Percentiles rank a stretch among this genome's conserved stretches.
Evolutionary conservation across 306 rosid genomes (phyloP).

Genomic region (Arachis stenosperma): DNA sequence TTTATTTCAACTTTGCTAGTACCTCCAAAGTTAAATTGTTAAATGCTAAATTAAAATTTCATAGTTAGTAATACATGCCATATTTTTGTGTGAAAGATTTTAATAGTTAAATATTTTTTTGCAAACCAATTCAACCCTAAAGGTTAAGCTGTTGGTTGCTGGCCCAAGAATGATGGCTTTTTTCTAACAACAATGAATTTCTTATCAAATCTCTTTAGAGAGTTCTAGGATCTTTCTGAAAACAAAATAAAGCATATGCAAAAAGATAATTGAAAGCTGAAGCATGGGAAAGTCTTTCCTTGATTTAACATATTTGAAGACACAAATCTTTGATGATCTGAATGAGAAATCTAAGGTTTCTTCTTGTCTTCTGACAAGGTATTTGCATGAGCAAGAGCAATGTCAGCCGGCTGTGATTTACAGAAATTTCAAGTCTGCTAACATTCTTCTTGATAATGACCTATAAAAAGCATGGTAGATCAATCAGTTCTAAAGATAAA

Average conservation of each 20-base stretch:
- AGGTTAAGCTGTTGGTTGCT: not conserved
- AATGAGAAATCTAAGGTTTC: conserved; percentile 32
- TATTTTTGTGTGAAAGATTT: not conserved
- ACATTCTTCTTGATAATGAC: conserved; percentile 90
- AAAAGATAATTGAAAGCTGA: conserved; percentile 4
- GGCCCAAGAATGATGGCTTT: not conserved
- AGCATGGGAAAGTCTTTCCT: not conserved
- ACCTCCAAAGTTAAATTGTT: not conserved
- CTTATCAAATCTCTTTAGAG: not conserved
- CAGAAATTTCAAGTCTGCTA: conserved; percentile 89
- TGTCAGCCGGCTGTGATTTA: conserved; percentile 89
- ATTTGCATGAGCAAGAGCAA: conserved; percentile 68
- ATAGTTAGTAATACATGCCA: conserved; percentile 16
- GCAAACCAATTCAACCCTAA: conserved; percentile 11
- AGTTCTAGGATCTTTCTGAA: conserved; percentile 1
- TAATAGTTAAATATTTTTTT: not conserved
- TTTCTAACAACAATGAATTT: not conserved
- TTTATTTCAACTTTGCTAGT: not conserved
- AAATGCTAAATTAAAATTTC: not conserved
- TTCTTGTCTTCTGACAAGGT: conserved; percentile 59
- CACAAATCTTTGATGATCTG: conserved; percentile 32
- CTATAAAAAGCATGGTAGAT: conserved; percentile 15
- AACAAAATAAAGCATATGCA: not conserved
- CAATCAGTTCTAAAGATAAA: no score
- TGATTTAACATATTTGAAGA: conserved; percentile 17